A percentile compares a stretch with the other conserved stretches of the same genome.
These are phyloP conservation scores for Periglandula ipomoeae DNA, from an alignment of 2,329 filamentous ascomycete species.

Conservation along the genomic window DNA sequence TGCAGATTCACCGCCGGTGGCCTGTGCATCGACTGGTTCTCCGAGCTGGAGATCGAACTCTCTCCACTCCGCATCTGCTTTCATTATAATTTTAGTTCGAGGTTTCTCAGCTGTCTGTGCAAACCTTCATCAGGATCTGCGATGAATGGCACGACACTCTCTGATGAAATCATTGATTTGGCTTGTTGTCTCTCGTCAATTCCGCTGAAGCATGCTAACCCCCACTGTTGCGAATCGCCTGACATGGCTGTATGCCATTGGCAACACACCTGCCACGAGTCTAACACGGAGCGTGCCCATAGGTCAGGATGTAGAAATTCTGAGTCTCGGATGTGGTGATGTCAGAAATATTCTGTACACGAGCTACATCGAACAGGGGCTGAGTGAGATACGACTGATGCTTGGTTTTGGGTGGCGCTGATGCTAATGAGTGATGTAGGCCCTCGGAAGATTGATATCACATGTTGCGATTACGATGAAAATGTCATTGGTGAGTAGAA, in stretches of 20 bases:
- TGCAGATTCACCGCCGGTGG: no score
- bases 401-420: not conserved
- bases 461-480: constrained; percentile 44
- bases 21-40: no score
- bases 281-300: constrained; percentile 38
- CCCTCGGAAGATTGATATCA: constrained; percentile 39
- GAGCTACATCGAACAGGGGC: constrained; percentile 29
- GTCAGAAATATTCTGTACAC: constrained; percentile 48
- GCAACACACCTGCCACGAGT: constrained; percentile 44
- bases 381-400: constrained; percentile 20
- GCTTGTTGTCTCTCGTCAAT: not conserved
- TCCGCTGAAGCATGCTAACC: constrained; percentile 23
- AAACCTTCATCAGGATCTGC: no score
- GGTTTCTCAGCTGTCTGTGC: no score
- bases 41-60: no score
- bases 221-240: constrained; percentile 24
- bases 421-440: constrained; percentile 20
- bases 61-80: no score
- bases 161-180: not conserved
- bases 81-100: no score
- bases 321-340: constrained; percentile 49
- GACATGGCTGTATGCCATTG: constrained; percentile 36
- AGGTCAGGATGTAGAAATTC: constrained; percentile 37
- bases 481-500: constrained; percentile 42
- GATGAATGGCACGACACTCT: no score